phyloP scores from a whole-genome alignment of 768 basidiomycete genomes.

The Leccinellum luteum region DNA sequence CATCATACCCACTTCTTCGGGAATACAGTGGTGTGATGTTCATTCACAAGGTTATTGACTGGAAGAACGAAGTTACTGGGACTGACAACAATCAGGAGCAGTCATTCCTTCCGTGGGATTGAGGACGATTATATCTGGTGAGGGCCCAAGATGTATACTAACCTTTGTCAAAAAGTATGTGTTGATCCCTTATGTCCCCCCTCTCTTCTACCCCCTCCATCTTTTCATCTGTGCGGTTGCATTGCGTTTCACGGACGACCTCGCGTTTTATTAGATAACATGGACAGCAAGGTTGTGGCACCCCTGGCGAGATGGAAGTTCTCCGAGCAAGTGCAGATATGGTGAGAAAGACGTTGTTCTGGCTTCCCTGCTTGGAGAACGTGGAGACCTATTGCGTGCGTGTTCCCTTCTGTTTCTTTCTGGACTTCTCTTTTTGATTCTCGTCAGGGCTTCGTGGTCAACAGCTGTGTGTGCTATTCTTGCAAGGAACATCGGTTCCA shows the following conservation, averaged over 20 bases:
- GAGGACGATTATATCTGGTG: too few relatives aligned
- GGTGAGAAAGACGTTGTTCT: constrained; percentile 54
- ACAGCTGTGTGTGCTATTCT: constrained; percentile 51
- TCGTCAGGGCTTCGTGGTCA: not conserved
- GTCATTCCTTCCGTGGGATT: too few relatives aligned
- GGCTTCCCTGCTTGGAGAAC: constrained; percentile 60
- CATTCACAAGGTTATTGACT: too few relatives aligned
- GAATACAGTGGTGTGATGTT: too few relatives aligned
- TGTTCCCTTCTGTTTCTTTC: not conserved
- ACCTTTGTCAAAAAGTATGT: too few relatives aligned
- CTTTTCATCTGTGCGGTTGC: constrained; percentile 75
- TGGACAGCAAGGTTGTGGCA: constrained; percentile 25
- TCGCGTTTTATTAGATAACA: constrained; percentile 42
- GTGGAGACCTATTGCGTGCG: constrained; percentile 66
- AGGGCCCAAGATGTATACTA: too few relatives aligned
- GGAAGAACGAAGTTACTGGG: too few relatives aligned
- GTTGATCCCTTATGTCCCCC: too few relatives aligned
- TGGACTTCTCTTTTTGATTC: too few relatives aligned
- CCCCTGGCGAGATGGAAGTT: constrained; percentile 54
- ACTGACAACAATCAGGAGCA: too few relatives aligned
- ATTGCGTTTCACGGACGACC: constrained; percentile 55
- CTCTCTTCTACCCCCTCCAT: constrained; percentile 54
- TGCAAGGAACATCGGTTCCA: constrained; percentile 56
- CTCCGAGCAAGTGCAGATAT: constrained; percentile 52
- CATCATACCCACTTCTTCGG: too few relatives aligned